Conservation (phyloP, 2,329 filamentous ascomycete species). For the Ophiostoma perfectum region DNA sequence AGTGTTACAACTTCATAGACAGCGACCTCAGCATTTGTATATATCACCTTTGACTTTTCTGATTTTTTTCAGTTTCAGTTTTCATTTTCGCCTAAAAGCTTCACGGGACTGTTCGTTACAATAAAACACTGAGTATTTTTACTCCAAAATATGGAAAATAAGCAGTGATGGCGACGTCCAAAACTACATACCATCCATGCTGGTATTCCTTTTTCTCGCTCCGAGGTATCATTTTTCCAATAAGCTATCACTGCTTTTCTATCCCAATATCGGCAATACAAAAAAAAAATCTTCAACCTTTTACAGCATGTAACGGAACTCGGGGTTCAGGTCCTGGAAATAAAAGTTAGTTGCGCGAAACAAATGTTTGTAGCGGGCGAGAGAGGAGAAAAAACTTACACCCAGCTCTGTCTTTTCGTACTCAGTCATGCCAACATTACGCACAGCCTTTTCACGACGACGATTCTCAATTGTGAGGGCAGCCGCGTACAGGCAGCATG, state of each 20-base stretch:
- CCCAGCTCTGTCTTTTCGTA: conserved; percentile 39
- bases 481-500: conserved; percentile 55
- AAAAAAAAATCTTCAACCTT: background rate
- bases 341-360: background rate
- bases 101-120: too few species aligned
- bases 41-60: background rate
- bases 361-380: background rate
- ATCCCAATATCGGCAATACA: background rate
- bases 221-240: background rate
- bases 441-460: conserved; percentile 43
- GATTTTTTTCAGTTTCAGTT: background rate
- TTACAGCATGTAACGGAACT: conserved; percentile 37
- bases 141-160: background rate
- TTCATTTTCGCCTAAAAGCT: background rate
- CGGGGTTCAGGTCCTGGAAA: conserved; percentile 34
- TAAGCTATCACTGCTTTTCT: conserved; percentile 16
- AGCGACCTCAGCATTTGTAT: background rate
- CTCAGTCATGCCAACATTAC: conserved; percentile 31
- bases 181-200: background rate
- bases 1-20: background rate
- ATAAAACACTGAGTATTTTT: too few species aligned
- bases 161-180: background rate
- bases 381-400: conserved; percentile 30
- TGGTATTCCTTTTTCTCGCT: background rate
- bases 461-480: conserved; percentile 57